Conservation (phyloP, 164 flowering plant genomes). For the Platanus orientalis region DNA sequence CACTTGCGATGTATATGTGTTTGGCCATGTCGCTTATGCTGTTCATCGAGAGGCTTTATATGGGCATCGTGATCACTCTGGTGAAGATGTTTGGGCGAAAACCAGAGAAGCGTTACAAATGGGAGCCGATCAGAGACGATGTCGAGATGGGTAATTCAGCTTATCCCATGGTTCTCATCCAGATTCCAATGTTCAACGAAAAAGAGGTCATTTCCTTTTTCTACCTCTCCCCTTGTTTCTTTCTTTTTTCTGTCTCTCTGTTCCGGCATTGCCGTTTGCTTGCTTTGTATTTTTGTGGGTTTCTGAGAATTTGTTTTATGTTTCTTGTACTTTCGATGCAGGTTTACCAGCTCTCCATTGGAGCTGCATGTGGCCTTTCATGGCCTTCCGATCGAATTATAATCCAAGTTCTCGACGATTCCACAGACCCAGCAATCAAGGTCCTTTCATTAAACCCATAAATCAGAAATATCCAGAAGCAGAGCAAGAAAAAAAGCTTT, state of each 20-base stretch:
- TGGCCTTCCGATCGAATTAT: slow-evolving; percentile 89
- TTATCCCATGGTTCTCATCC: slow-evolving; percentile 85
- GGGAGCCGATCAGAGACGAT: slow-evolving; percentile 70
- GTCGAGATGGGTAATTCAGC: slow-evolving; percentile 56
- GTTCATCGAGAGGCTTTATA: slow-evolving; percentile 79
- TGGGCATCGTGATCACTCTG: slow-evolving; percentile 78
- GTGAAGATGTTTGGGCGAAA: slow-evolving; percentile 83
- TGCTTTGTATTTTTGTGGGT: slow-evolving; percentile 6
- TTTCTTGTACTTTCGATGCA: slow-evolving; percentile 18
- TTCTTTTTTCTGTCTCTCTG: background rate
- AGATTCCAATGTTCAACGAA: slow-evolving; percentile 92
- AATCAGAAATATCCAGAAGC: background rate
- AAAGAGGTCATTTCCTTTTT: slow-evolving; percentile 46
- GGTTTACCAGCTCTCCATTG: slow-evolving; percentile 85
- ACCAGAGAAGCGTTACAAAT: slow-evolving; percentile 85
- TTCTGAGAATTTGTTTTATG: slow-evolving; percentile 10
- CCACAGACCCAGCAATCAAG: slow-evolving; percentile 77
- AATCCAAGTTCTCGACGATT: slow-evolving; percentile 89
- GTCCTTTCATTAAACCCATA: slow-evolving; percentile 21
- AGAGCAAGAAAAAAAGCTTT: background rate
- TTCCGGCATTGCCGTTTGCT: background rate
- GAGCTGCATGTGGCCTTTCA: slow-evolving; percentile 81
- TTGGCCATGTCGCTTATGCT: slow-evolving; percentile 82
- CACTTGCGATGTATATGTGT: slow-evolving; percentile 41
- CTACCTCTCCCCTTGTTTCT: background rate